These are phyloP conservation scores for Prunus armeniaca DNA, from an alignment of 306 rosid species.

Conservation along the genomic window DNA sequence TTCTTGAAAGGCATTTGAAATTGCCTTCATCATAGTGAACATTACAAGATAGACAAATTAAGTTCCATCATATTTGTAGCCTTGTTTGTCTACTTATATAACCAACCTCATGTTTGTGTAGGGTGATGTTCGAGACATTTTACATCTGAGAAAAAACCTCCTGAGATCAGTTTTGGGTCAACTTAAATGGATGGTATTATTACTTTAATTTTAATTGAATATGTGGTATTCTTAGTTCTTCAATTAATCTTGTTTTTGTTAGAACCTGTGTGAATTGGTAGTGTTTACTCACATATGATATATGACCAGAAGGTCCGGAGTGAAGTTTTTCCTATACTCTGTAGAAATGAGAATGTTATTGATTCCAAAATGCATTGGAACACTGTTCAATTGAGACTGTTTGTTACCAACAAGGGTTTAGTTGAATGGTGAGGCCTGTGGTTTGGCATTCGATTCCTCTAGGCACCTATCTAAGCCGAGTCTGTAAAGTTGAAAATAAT, in stretches of 20 bases:
- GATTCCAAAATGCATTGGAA: neutral
- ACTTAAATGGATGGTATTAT: slow-evolving; percentile 63
- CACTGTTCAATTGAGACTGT: neutral
- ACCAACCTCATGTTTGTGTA: slow-evolving; percentile 31
- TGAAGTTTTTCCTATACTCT: neutral
- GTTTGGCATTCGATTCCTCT: neutral
- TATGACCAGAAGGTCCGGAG: neutral
- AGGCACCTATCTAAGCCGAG: neutral
- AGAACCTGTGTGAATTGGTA: neutral
- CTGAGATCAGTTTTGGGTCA: slow-evolving; percentile 57
- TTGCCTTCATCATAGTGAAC: neutral
- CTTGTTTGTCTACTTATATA: neutral
- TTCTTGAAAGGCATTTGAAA: neutral
- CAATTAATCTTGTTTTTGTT: neutral
- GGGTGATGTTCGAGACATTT: slow-evolving; percentile 69
- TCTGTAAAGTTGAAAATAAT: too few relatives aligned
- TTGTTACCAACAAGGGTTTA: neutral
- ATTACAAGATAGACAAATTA: neutral
- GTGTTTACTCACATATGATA: neutral
- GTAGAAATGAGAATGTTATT: neutral
- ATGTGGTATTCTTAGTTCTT: slow-evolving; percentile 12
- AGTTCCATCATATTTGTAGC: neutral
- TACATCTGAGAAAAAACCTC: slow-evolving; percentile 67
- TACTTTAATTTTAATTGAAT: slow-evolving; percentile 11
- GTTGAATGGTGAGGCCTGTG: neutral